These are phyloP conservation scores for Melaleuca quinquenervia DNA, from an alignment of 345 rosid species.

Conservation along the genomic window DNA sequence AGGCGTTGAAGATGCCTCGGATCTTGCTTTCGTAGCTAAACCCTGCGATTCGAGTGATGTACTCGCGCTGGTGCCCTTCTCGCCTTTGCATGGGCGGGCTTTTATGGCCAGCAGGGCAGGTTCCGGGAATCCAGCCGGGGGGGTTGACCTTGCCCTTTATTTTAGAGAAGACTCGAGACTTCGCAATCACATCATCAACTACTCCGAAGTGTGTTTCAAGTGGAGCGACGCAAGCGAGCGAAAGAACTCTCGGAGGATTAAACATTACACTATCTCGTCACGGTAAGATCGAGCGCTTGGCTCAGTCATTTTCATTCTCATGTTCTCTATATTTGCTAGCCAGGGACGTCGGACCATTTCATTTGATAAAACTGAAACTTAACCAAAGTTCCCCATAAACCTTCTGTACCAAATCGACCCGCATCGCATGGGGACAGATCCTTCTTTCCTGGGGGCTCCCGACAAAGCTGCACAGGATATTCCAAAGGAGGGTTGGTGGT, in stretches of 20 bases:
- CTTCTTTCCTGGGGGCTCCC: background rate
- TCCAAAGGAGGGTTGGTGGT: background rate
- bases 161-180: background rate
- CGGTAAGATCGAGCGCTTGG: background rate
- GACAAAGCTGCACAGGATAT: background rate
- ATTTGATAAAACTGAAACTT: background rate
- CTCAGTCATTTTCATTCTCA: background rate
- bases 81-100: background rate
- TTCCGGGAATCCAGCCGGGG: background rate
- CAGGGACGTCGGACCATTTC: background rate
- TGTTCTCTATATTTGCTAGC: background rate
- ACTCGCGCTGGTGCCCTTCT: background rate
- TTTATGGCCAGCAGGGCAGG: background rate
- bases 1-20: background rate
- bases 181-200: background rate
- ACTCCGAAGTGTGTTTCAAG: background rate
- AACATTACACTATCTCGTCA: background rate
- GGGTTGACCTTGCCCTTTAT: background rate
- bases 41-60: background rate
- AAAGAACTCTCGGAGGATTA: background rate
- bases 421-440: background rate
- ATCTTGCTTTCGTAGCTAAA: background rate
- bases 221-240: background rate
- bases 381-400: background rate
- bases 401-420: background rate